Percentiles rank a stretch among this genome's conserved stretches.
phyloP scores from a whole-genome alignment of 345 rosid genomes.

The Melastoma malabathricum region DNA sequence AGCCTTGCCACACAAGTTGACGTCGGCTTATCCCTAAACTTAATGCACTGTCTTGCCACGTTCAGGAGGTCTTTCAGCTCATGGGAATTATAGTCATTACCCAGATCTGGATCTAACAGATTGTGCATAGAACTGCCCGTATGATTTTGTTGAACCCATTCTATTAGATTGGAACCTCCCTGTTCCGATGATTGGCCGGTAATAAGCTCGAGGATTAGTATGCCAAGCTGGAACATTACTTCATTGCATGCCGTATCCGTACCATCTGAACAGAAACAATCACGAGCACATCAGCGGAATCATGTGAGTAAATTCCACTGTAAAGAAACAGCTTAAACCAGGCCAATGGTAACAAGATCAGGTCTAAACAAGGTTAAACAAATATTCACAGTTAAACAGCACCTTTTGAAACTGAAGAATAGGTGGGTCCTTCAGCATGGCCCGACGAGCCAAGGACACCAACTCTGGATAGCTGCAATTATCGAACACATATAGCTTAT shows the following conservation, averaged over 20 bases:
- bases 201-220: slow-evolving; percentile 69
- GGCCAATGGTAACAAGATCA: no score
- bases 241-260: slow-evolving; percentile 30
- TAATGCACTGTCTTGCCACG: slow-evolving; percentile 64
- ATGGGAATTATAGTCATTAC: slow-evolving; percentile 39
- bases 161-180: slow-evolving; percentile 42
- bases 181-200: slow-evolving; percentile 81
- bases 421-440: slow-evolving; percentile 15
- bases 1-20: slow-evolving; percentile 40
- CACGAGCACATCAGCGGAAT: not conserved
- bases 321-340: no score
- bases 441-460: slow-evolving; percentile 28
- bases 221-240: slow-evolving; percentile 73
- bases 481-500: not conserved
- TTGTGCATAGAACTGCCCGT: slow-evolving; percentile 48
- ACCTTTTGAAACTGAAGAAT: slow-evolving; percentile 44
- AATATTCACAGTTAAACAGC: not conserved
- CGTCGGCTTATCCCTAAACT: slow-evolving; percentile 40
- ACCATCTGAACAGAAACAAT: slow-evolving; percentile 18
- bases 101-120: slow-evolving; percentile 90
- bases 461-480: slow-evolving; percentile 51
- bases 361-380: no score
- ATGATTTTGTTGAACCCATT: slow-evolving; percentile 72
- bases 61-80: slow-evolving; percentile 65
- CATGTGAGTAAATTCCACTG: no score